Conservation (phyloP, 1,139 yeast genomes). For the Blastobotrys capitulatus region DNA sequence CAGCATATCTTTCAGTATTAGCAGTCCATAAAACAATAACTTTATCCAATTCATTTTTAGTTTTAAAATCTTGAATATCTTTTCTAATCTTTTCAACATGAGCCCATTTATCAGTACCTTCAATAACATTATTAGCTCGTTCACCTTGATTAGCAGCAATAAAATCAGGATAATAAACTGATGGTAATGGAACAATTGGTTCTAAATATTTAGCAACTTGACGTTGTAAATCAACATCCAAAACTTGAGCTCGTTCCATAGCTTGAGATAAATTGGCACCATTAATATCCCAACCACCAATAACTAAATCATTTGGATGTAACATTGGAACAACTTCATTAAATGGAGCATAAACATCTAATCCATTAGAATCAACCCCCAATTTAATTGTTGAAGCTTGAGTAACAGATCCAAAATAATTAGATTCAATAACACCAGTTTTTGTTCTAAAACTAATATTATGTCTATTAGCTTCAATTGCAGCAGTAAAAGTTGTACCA, state of each 20-base stretch:
- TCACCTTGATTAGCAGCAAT: constrained; percentile 93
- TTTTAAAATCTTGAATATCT: constrained; percentile 78
- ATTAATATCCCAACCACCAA: constrained; percentile 94
- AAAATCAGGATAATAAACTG: constrained; percentile 92
- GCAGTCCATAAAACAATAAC: constrained; percentile 96
- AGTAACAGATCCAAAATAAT: constrained; percentile 94
- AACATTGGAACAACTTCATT: constrained; percentile 83
- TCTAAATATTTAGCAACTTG: constrained; percentile 65
- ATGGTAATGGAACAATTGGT: constrained; percentile 65
- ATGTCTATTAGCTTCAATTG: constrained; percentile 80
- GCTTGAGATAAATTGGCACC: constrained; percentile 67
- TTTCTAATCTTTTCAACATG: constrained; percentile 84
- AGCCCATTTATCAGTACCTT: constrained; percentile 72
- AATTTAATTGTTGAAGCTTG: constrained; percentile 87
- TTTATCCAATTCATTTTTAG: constrained; percentile 67
- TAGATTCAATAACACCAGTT: constrained; percentile 73
- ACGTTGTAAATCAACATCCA: constrained; percentile 79
- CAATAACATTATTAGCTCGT: constrained; percentile 83
- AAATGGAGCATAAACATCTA: constrained; percentile 91
- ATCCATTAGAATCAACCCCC: constrained; percentile 77
- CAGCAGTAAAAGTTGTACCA: constrained; percentile 86
- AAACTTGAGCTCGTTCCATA: constrained; percentile 79
- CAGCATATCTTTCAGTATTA: constrained; percentile 91
- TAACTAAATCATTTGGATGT: constrained; percentile 82
- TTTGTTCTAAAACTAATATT: constrained; percentile 75